phyloP scores from a whole-genome alignment of 176 grass and related monocot species.

The Paspalum notatum region DNA sequence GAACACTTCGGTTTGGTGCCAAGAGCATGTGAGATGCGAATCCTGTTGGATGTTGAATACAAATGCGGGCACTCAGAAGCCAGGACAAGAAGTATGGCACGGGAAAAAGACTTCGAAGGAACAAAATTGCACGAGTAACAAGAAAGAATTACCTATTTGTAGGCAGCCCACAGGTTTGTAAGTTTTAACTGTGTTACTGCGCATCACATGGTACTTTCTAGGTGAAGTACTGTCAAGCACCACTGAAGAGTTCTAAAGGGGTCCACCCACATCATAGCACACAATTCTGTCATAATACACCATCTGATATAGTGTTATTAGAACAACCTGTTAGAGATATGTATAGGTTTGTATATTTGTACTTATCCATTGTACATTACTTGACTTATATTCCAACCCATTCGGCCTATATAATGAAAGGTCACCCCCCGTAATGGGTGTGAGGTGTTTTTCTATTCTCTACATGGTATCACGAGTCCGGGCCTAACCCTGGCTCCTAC shows the following conservation, averaged over 20 bases:
- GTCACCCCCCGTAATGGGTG: too few species aligned
- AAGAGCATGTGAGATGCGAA: not conserved
- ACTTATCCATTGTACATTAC: too few species aligned
- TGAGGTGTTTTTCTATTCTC: too few species aligned
- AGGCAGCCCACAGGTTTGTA: not conserved
- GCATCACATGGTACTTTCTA: not conserved
- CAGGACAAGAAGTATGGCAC: not conserved
- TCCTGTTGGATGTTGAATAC: too few species aligned
- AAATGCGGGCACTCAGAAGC: not conserved
- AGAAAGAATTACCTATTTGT: not conserved
- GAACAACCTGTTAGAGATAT: not conserved
- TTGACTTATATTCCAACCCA: too few species aligned
- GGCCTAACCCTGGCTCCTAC: too few species aligned
- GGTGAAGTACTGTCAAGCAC: not conserved
- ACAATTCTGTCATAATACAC: not conserved
- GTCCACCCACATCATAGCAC: not conserved
- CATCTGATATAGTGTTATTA: not conserved
- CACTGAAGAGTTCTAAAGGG: not conserved
- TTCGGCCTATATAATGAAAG: too few species aligned
- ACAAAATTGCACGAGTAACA: not conserved
- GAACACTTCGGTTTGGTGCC: not conserved
- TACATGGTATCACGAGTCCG: too few species aligned
- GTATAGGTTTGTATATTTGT: too few species aligned
- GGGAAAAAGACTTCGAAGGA: not conserved
- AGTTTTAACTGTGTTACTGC: not conserved